phyloP scores from a whole-genome alignment of 768 basidiomycete species.

The Vishniacozyma victoriae region DNA sequence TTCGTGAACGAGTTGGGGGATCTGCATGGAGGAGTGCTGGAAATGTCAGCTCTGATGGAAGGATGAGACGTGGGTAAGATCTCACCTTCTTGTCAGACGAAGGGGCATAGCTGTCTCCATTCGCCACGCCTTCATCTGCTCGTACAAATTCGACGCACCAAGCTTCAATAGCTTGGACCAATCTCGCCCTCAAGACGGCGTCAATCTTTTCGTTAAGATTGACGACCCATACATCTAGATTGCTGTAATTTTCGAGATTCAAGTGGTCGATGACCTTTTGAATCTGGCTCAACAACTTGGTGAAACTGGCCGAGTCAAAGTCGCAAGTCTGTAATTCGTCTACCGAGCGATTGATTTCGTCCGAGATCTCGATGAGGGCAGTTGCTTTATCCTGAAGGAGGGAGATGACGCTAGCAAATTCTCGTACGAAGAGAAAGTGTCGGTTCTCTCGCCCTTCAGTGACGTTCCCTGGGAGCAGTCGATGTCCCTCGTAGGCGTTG shows the following conservation, averaged over 20 bases:
- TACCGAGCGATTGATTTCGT: conserved; percentile 73
- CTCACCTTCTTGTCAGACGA: too few species aligned
- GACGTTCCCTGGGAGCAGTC: conserved; percentile 58
- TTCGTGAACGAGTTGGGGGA: conserved; percentile 67
- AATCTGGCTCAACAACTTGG: conserved; percentile 66
- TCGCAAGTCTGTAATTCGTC: conserved; percentile 83
- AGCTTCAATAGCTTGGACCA: conserved; percentile 69
- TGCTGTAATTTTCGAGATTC: conserved; percentile 91
- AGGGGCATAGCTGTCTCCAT: conserved; percentile 40
- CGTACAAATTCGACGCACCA: conserved; percentile 87
- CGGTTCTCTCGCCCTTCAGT: conserved; percentile 77
- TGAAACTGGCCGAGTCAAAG: conserved; percentile 76
- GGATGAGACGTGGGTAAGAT: too few species aligned
- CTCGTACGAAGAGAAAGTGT: conserved; percentile 88
- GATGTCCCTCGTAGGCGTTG: conserved; percentile 79
- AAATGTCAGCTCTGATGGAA: too few species aligned
- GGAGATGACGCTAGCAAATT: conserved; percentile 89
- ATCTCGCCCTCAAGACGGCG: conserved; percentile 64
- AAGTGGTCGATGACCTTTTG: conserved; percentile 91
- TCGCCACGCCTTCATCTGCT: conserved; percentile 63
- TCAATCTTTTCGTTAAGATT: conserved; percentile 74
- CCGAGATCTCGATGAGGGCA: conserved; percentile 81
- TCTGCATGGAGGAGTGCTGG: background rate
- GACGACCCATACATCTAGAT: conserved; percentile 85
- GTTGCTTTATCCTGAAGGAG: conserved; percentile 96